Base-by-base conservation (phyloP, 345 rosid species). In the Dipteronia sinensis region DNA sequence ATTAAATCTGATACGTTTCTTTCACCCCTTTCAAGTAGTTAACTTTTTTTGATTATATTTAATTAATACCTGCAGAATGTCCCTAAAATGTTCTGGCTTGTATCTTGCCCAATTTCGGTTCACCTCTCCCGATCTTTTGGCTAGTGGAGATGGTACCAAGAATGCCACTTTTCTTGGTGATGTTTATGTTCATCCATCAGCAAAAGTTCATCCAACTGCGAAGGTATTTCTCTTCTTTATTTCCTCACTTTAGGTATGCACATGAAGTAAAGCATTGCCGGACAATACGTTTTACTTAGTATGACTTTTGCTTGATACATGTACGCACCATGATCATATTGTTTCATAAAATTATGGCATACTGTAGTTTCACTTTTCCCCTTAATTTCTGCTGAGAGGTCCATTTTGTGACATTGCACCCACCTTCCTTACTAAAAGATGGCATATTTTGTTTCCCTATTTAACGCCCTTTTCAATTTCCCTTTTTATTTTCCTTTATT, bases 131-230 rank as follows among this genome's bases (percentile, higher is more conserved):
- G 81, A 86, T 65, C 78, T 92, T 76, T 85, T 95, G 88, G 98
- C 98, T 71, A 85, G 87, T 75, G 96, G 98, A 53, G 93, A 93
- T 83, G 97, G 98, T 59, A 76, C 85, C 64, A 93, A 67, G 80
- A 83, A 82, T 79, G 94, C 97, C 70, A 86, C 88, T 75, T 88
- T 92, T 56, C 38, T 84, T 47, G 99, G 98, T 67, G 94, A 95
- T 86, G 99, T 95, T 72, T 90, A 85, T 79, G 79, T 95, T 82
- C 99, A 95, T 75, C 99, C 99, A 76, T 95, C 97, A 27, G 99
- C 99, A 59, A 95, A 95, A 92, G 89, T 91, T 65, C 98, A 95
- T 85, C 96, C 93, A 77, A 93, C 94, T 80, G 98, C 99, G 12
- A 93, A 95, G 98, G 99, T 92, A 77, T 55, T 38, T 70, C 56